These are phyloP conservation scores for Sporothrix brunneoviolacea DNA, from an alignment of 2,329 filamentous ascomycete genomes.

Conservation along the genomic window DNA sequence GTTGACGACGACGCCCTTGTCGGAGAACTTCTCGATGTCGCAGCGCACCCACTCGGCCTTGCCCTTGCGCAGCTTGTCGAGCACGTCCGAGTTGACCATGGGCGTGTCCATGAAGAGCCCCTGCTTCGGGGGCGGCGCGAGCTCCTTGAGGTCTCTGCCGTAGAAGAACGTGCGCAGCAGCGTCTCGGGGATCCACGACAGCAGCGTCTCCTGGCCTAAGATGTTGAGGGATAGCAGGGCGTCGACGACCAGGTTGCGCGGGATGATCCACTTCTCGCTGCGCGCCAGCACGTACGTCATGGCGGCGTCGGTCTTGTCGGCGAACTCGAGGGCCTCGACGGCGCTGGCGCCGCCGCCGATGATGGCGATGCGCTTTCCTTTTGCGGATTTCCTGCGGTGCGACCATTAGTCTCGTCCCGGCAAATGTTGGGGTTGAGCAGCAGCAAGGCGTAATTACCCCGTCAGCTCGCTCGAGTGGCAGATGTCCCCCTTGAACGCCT, in stretches of 20 bases:
- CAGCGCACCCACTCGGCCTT: slow-evolving; percentile 74
- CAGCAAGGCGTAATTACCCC: slow-evolving; percentile 32
- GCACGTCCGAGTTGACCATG: slow-evolving; percentile 79
- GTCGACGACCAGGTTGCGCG: slow-evolving; percentile 69
- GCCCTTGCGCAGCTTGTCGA: slow-evolving; percentile 65
- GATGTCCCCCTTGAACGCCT: slow-evolving; percentile 63
- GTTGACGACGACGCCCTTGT: slow-evolving; percentile 63
- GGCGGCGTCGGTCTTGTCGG: slow-evolving; percentile 56
- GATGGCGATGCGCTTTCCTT: slow-evolving; percentile 68
- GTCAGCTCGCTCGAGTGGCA: slow-evolving; percentile 72
- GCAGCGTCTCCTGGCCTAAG: slow-evolving; percentile 66
- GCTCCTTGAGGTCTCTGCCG: slow-evolving; percentile 61
- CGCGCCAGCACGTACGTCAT: slow-evolving; percentile 68
- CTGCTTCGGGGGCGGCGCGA: slow-evolving; percentile 63
- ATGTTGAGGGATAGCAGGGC: slow-evolving; percentile 69
- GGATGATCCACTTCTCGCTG: slow-evolving; percentile 83
- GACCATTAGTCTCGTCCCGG: no score
- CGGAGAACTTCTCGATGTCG: slow-evolving; percentile 63
- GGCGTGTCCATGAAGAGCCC: slow-evolving; percentile 79
- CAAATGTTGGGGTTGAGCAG: not conserved
- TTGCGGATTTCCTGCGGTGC: slow-evolving; percentile 49
- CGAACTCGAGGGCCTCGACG: slow-evolving; percentile 77
- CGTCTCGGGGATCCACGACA: slow-evolving; percentile 73
- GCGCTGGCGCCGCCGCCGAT: slow-evolving; percentile 76
- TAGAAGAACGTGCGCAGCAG: slow-evolving; percentile 76